Evolutionary conservation across 228 moss, liverwort and hornwort species (phyloP).

Genomic region (Sphagnum fallax): DNA sequence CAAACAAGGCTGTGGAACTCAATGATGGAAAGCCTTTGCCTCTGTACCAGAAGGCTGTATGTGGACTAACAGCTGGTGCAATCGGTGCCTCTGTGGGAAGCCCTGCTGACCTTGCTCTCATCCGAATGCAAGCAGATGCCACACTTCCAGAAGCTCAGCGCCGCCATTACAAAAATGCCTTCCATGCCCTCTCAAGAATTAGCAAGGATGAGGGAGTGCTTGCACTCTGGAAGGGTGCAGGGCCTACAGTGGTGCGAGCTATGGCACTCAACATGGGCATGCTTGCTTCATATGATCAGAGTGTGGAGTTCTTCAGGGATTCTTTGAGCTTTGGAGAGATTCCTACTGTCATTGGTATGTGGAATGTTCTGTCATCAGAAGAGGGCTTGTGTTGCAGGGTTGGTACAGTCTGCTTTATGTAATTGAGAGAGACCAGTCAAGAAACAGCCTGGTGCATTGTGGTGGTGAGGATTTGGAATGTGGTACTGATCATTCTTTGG

Average conservation of each 20-base stretch:
- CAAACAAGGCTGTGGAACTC: conserved; percentile 69
- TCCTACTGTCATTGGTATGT: conserved; percentile 53
- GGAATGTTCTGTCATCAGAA: too few species aligned
- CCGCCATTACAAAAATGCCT: conserved; percentile 84
- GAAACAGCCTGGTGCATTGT: too few species aligned
- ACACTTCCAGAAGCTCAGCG: conserved; percentile 62
- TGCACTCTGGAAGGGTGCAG: conserved; percentile 97
- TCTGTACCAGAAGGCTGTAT: conserved; percentile 90
- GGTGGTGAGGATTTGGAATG: too few species aligned
- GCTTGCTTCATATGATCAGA: conserved; percentile 95
- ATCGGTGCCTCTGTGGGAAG: conserved; percentile 93
- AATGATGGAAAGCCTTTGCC: conserved; percentile 97
- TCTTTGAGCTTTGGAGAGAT: conserved; percentile 61
- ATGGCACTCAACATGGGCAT: conserved; percentile 99
- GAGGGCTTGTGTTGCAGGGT: too few species aligned
- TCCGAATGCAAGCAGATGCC: conserved; percentile 97
- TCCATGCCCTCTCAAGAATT: conserved; percentile 81
- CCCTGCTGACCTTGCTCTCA: conserved; percentile 94
- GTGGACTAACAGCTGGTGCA: conserved; percentile 91
- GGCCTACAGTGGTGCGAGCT: conserved; percentile 85
- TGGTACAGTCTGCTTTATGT: too few species aligned
- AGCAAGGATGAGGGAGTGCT: conserved; percentile 70
- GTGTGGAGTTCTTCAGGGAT: conserved; percentile 82
- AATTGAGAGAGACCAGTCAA: too few species aligned
- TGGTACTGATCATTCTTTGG: not conserved